Base-by-base conservation (phyloP, 345 rosid genomes). In the Leavenworthia alabamica region DNA sequence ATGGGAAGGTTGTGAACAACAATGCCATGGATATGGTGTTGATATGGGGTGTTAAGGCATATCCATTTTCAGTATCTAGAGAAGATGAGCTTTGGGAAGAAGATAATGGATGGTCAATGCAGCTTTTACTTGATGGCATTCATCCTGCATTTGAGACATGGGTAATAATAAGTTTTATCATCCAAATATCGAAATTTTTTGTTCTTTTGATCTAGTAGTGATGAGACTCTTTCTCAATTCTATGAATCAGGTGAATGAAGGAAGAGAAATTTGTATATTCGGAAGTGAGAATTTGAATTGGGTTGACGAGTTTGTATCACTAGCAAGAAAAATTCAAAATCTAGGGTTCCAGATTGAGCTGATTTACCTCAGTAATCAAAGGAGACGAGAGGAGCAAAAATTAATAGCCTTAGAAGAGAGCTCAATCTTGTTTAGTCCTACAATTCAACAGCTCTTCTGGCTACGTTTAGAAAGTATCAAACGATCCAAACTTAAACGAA, bases 21-120 rank as follows among this genome's bases (percentile, higher is more conserved):
- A 84, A 85, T 56, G 90, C 90, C 16, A 66, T 88, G 48, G 86
- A 90, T 66, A 85, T 85, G 90, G 68, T 82, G 42, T 36, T 77
- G 52, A 79, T 86, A 13, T 88, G 97, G 97, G 94, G 96, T 67
- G 71, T 77, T 40, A 57, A 50, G 43, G 91, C 94, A 33, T 84
- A 76, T 44, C 97, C 94, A 16, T 90, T 88, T 66, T 82, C 97
- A 36, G 50, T 70, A 68, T 51, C 78, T 3, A 79, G 78, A 68
- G 91, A 90, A 77, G 62, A 52, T 49, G 75, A 79, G 59, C 89
- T 90, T 14, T 90, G 93, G 97, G 73, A 80, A 65, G 72, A 55
- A 37, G 79, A 80, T 11, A 11, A 37, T 76, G 60, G 60, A 17
- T 81, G 85, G 85, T 83, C 77, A 20, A 59, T 86, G 62, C 69